phyloP scores from a whole-genome alignment of 169 alveolate genomes.

The Plasmodium vinckei region DNA sequence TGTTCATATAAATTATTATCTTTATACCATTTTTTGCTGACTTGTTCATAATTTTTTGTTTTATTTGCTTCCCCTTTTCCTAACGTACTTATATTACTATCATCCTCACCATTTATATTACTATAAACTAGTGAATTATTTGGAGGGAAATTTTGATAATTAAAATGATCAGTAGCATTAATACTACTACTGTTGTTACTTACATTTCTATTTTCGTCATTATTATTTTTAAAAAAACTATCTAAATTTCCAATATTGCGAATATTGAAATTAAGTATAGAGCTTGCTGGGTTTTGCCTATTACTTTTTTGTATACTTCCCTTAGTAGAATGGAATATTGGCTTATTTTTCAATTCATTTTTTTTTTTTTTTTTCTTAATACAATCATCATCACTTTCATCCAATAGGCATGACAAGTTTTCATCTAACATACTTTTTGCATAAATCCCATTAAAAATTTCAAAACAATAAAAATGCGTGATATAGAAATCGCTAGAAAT shows the following conservation, averaged over 20 bases:
- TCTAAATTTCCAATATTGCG: slow-evolving; percentile 53
- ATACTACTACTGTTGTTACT: background rate
- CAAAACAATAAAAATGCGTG: slow-evolving; percentile 1
- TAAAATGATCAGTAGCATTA: background rate
- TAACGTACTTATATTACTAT: background rate
- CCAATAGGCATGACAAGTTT: slow-evolving; percentile 72
- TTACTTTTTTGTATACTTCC: slow-evolving; percentile 7
- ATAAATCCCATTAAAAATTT: background rate
- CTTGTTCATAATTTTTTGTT: background rate
- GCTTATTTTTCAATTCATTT: slow-evolving; percentile 27
- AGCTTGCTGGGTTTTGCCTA: slow-evolving; percentile 7
- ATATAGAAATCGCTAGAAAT: background rate
- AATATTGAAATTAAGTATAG: slow-evolving; percentile 50
- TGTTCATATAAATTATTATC: background rate
- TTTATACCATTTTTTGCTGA: background rate
- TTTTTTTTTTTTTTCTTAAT: slow-evolving; percentile 16
- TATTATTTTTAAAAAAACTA: slow-evolving; percentile 46
- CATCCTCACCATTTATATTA: background rate
- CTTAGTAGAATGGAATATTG: background rate
- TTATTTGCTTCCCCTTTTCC: no score
- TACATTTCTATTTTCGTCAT: slow-evolving; percentile 14
- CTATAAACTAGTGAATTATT: background rate
- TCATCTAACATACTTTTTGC: slow-evolving; percentile 64
- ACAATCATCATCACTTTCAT: slow-evolving; percentile 74
- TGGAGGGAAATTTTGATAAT: background rate